Conservation (phyloP, 305 asterid species). For the Andrographis paniculata region DNA sequence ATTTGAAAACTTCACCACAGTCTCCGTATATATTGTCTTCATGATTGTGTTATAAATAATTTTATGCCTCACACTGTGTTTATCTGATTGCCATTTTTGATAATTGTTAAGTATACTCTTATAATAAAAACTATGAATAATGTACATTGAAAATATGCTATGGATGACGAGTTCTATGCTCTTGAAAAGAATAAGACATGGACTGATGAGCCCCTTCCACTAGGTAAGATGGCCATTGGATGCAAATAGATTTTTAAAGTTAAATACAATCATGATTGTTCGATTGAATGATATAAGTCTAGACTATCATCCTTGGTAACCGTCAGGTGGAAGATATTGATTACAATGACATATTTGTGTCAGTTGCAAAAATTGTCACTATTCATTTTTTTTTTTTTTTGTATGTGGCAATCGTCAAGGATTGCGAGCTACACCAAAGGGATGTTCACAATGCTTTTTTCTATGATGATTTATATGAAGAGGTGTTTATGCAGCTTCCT, state of each 20-base stretch:
- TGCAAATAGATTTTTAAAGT: background rate
- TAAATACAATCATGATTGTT: background rate
- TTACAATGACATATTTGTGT: background rate
- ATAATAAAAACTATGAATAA: background rate
- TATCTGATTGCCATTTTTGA: background rate
- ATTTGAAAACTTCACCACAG: background rate
- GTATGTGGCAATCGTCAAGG: background rate
- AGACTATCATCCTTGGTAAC: background rate
- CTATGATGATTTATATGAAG: background rate
- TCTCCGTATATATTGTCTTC: background rate
- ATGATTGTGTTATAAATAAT: background rate
- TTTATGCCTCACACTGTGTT: background rate
- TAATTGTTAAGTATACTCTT: background rate
- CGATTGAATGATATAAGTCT: background rate
- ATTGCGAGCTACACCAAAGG: constrained; percentile 8
- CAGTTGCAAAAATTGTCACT: constrained; percentile 3
- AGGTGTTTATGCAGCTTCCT: background rate
- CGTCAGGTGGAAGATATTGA: background rate
- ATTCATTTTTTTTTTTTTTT: background rate
- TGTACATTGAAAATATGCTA: background rate
- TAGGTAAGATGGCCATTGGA: background rate
- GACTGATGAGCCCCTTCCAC: background rate
- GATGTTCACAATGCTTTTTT: constrained; percentile 1
- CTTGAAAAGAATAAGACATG: background rate
- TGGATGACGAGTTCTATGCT: background rate